Percentiles rank a stretch among this genome's conserved stretches.
Conservation (phyloP, 164 flowering plant species). For the Umbilicus rupestris region DNA sequence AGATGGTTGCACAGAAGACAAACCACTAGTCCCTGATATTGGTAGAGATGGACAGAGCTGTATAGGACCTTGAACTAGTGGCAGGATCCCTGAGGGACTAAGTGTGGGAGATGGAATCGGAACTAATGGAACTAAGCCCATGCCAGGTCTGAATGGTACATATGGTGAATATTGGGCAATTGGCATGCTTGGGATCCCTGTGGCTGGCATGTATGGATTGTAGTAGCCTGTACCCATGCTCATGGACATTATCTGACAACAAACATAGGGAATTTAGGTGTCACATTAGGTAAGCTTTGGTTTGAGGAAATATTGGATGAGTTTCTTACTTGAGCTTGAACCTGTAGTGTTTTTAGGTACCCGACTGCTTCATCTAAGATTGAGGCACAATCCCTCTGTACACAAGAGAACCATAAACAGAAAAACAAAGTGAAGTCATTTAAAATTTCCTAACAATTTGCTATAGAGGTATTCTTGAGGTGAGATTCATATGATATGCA, state of each 20-base stretch:
- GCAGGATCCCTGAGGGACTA: neutral
- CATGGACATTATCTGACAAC: slow-evolving; percentile 2
- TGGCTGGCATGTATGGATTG: neutral
- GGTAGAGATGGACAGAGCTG: neutral
- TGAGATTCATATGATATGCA: neutral
- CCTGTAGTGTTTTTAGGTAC: neutral
- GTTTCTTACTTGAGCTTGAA: slow-evolving; percentile 1
- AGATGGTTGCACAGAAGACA: neutral
- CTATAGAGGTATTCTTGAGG: neutral
- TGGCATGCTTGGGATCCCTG: slow-evolving; percentile 1
- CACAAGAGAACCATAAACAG: neutral
- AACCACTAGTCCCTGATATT: neutral
- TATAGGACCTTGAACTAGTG: neutral
- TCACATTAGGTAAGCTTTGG: neutral
- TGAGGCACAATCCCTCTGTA: slow-evolving; percentile 2
- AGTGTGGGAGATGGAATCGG: neutral
- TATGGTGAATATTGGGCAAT: neutral
- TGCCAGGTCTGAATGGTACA: slow-evolving; percentile 2
- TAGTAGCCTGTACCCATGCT: neutral
- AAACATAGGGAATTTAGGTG: neutral
- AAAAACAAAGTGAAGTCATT: neutral
- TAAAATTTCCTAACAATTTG: neutral
- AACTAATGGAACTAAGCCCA: neutral
- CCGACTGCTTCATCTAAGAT: slow-evolving; percentile 2
- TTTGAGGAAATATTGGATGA: neutral